These are phyloP conservation scores for Plasmodium adleri DNA, from an alignment of 169 alveolate species.

Conservation along the genomic window DNA sequence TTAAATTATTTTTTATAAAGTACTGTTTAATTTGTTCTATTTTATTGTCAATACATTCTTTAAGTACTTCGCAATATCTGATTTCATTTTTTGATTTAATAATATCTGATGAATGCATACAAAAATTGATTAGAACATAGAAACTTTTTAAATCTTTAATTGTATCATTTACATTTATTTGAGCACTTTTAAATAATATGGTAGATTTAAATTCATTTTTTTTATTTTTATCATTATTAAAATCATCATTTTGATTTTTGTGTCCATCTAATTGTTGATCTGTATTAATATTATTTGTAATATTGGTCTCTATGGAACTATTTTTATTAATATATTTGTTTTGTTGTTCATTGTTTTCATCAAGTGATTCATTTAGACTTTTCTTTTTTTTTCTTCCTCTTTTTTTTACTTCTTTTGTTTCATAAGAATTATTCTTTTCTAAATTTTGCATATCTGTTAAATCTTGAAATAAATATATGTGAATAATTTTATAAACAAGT, in stretches of 20 bases:
- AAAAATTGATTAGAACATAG: conserved; percentile 49
- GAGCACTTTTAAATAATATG: conserved; percentile 36
- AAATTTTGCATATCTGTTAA: conserved; percentile 8
- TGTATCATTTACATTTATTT: conserved; percentile 30
- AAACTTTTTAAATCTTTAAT: conserved; percentile 42
- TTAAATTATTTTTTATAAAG: conserved; percentile 31
- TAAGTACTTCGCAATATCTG: conserved; percentile 33
- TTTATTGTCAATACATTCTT: conserved; percentile 42
- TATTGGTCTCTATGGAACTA: neutral
- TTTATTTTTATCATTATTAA: neutral
- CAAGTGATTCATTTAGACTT: neutral
- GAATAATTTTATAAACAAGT: conserved; percentile 30
- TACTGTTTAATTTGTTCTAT: conserved; percentile 40
- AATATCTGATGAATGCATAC: conserved; percentile 67
- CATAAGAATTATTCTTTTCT: neutral
- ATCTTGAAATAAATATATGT: conserved; percentile 58
- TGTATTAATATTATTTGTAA: conserved; percentile 12
- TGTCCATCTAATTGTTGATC: conserved; percentile 1
- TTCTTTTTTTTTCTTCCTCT: conserved; percentile 57
- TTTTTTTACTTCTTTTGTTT: conserved; percentile 44
- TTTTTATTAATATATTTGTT: conserved; percentile 2
- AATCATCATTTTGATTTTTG: neutral
- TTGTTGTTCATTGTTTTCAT: conserved; percentile 8
- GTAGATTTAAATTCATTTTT: conserved; percentile 9
- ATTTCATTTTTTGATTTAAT: conserved; percentile 53